Evolutionary conservation across 2,329 filamentous ascomycete species (phyloP).

Genomic region (Aspergillus fumigatus): DNA sequence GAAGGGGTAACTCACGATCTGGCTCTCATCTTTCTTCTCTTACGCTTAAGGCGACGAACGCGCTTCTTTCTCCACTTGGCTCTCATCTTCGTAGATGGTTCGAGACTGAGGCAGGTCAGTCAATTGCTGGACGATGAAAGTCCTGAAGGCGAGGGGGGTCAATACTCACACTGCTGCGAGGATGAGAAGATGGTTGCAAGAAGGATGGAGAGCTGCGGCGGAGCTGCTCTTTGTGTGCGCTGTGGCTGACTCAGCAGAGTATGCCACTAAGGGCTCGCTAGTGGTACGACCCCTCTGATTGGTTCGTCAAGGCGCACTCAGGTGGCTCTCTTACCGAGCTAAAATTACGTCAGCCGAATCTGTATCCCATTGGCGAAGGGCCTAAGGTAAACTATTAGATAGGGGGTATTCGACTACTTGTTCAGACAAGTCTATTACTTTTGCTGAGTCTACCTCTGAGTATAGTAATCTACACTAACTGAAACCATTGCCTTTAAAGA

Average conservation of each 20-base stretch:
- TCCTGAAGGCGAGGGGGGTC: slow-evolving; percentile 2
- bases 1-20: slow-evolving; percentile 67
- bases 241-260: slow-evolving; percentile 35
- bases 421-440: neutral
- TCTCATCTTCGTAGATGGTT: slow-evolving; percentile 60
- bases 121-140: slow-evolving; percentile 6
- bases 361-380: neutral
- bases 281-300: slow-evolving; percentile 11
- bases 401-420: neutral
- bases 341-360: slow-evolving; percentile 9
- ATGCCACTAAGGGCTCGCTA: slow-evolving; percentile 30
- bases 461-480: neutral
- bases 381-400: neutral
- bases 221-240: slow-evolving; percentile 38
- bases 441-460: neutral
- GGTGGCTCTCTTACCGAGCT: slow-evolving; percentile 14
- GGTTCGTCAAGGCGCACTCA: slow-evolving; percentile 1
- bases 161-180: slow-evolving; percentile 41
- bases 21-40: slow-evolving; percentile 99
- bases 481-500: neutral
- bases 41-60: slow-evolving; percentile 97
- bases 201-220: slow-evolving; percentile 31
- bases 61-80: slow-evolving; percentile 99
- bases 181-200: slow-evolving; percentile 43
- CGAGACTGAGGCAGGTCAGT: slow-evolving; percentile 22